Conservation (phyloP, 2,329 filamentous ascomycete species). For the Coniochaeta prunicola region DNA sequence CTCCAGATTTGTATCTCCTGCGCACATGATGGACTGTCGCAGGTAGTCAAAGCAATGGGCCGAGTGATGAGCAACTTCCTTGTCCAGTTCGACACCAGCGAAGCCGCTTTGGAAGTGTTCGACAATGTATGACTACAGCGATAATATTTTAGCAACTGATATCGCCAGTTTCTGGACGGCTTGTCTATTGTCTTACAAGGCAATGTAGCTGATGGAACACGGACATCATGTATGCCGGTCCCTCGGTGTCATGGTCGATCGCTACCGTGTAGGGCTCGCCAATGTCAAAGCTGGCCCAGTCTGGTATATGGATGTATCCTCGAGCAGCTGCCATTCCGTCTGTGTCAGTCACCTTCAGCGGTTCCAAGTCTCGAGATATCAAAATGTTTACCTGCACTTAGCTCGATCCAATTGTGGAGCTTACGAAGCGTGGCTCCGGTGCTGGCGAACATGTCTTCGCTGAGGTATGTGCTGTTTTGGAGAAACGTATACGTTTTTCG, state of each 20-base stretch:
- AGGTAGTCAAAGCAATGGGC: constrained; percentile 32
- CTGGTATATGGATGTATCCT: constrained; percentile 24
- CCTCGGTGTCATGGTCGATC: constrained; percentile 21
- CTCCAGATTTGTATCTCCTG: constrained; percentile 29
- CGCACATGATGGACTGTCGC: constrained; percentile 27
- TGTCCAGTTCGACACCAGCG: constrained; percentile 20
- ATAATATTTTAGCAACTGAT: neutral
- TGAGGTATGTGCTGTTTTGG: constrained; percentile 21
- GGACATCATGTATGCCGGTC: constrained; percentile 29
- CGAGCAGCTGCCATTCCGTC: constrained; percentile 15
- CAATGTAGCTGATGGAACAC: constrained; percentile 33
- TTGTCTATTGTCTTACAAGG: constrained; percentile 9
- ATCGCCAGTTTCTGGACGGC: neutral
- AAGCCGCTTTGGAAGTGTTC: constrained; percentile 27
- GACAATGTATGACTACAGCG: constrained; percentile 20
- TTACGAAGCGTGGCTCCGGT: constrained; percentile 22
- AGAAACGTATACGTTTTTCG: constrained; percentile 25
- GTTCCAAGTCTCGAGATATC: neutral
- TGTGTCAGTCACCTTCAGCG: neutral
- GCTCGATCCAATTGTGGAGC: constrained; percentile 26
- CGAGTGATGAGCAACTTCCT: constrained; percentile 26
- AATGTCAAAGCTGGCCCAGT: constrained; percentile 19
- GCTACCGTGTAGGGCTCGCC: constrained; percentile 22
- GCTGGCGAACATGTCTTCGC: constrained; percentile 26
- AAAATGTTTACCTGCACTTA: constrained; percentile 19